A percentile compares a stretch with the other conserved stretches of the same genome.
Evolutionary conservation across 768 basidiomycete genomes (phyloP).

Genomic region (Gloeopeniophorella convolvens): DNA sequence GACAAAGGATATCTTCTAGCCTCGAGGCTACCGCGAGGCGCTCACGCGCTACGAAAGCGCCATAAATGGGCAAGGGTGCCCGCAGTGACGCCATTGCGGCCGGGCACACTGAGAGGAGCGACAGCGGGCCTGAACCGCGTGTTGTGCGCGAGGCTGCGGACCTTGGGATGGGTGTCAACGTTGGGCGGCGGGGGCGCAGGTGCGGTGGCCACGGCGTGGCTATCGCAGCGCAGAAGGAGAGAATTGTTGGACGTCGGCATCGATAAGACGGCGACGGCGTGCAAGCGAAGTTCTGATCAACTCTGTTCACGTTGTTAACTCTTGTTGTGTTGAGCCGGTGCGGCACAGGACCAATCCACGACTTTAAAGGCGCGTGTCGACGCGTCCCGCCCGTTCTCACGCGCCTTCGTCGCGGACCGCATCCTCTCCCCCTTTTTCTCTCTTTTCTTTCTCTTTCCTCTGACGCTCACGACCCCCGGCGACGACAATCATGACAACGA

Average conservation of each 20-base stretch:
- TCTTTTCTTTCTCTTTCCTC: background rate
- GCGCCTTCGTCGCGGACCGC: conserved; percentile 1
- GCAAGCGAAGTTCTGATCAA: background rate
- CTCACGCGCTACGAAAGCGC: too few species aligned
- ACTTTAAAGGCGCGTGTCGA: background rate
- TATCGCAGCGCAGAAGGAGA: background rate
- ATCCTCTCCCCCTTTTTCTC: background rate
- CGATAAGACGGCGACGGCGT: background rate
- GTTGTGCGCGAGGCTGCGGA: conserved; percentile 5
- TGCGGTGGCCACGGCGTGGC: too few species aligned
- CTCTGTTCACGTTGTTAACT: background rate
- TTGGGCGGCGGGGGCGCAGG: too few species aligned
- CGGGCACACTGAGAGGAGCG: background rate
- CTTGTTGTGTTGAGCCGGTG: too few species aligned
- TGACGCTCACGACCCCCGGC: conserved; percentile 3
- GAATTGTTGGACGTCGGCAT: background rate
- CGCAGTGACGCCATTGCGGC: background rate
- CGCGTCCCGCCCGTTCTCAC: background rate
- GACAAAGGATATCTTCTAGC: background rate
- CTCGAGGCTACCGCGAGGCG: conserved; percentile 14
- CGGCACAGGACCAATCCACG: too few species aligned
- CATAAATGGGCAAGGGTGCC: background rate
- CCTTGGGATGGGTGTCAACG: background rate
- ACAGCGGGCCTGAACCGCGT: conserved; percentile 5
- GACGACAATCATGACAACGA: conserved; percentile 13